Evolutionary conservation across 306 rosid species (phyloP).

Genomic region (Castanea sativa): DNA sequence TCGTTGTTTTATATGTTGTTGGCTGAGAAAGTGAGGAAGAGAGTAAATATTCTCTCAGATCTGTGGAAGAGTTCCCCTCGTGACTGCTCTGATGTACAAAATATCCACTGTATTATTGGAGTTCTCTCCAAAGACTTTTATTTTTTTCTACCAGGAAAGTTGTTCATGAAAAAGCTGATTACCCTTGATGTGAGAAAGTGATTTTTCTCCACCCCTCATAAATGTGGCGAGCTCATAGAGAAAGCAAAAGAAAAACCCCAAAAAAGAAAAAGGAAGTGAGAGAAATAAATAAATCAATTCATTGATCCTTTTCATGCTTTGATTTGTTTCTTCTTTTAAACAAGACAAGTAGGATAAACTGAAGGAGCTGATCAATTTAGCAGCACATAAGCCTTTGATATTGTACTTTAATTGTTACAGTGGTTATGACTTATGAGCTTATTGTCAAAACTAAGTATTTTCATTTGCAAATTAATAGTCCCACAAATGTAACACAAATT

Average conservation of each 20-base stretch:
- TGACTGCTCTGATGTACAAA: conserved; percentile 69
- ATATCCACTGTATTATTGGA: conserved; percentile 71
- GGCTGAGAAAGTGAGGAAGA: conserved; percentile 50
- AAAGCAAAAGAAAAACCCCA: conserved; percentile 16
- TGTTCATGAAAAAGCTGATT: conserved; percentile 30
- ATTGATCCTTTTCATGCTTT: conserved; percentile 34
- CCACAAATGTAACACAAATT: not conserved
- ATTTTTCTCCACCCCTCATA: not conserved
- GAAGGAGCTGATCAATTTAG: conserved; percentile 26
- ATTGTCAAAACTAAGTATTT: no score
- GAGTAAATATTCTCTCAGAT: conserved; percentile 60
- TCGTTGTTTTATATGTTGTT: conserved; percentile 80
- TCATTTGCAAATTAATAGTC: no score
- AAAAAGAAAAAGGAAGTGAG: conserved; percentile 29
- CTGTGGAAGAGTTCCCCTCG: conserved; percentile 60
- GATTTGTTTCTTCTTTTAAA: conserved; percentile 47
- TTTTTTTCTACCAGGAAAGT: conserved; percentile 18
- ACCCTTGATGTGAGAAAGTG: not conserved
- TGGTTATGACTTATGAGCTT: no score
- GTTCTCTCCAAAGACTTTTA: conserved; percentile 2
- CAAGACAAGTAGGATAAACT: conserved; percentile 33
- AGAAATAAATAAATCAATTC: conserved; percentile 16
- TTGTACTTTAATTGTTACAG: no score
- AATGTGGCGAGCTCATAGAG: not conserved
- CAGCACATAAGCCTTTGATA: conserved; percentile 9